Evolutionary conservation across 2,329 filamentous ascomycete genomes (phyloP), one percentile per base, ranked within the genome.

Genomic region (Colletotrichum simmondsii): DNA sequence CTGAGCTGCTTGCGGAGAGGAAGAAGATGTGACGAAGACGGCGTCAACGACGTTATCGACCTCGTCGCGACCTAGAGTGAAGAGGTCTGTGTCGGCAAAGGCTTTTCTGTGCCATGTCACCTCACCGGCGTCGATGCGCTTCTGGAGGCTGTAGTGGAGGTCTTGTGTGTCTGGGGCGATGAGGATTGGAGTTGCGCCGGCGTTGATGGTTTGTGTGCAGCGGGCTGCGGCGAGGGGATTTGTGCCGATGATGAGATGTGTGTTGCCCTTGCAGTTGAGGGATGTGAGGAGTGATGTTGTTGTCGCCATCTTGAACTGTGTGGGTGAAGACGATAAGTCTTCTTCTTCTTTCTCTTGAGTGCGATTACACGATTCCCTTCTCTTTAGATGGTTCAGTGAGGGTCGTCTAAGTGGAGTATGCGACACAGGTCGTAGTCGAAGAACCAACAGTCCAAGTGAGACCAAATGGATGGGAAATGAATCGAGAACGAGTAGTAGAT

Each of bases 221-320:
- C 97, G 91, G 37, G 95, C 90, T 65, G 93, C 93, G n/a, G 97
- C 96, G 53, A 99, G 89, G 16, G 96, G 92, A 78, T 95, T 97
- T 42, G 93, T 92, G 72, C 97, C 97, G 75, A 98, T 83, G 78
- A 99, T 90, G 71, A 99, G 87, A 81, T 99, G 97, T 53, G 95
- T 83, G 79, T 94, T 93, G 60, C 86, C 88, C 63, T 87, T 87
- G 78, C 91, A 92, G 80, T 95, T 91, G 76, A 93, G 87, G 61
- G 93, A 92, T 58, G 93, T 92, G 60, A 97, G 90, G 64, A 97
- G 87, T 4, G 92, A 87, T 24, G 82, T 81, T 42, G 59, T 22
- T 58, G 71, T 63, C 16, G 52, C 49, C 71, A 73, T 73, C 30
- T 6, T 58, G 63, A 16, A 16, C 52, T 6, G 42, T 56, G n/a